These are phyloP conservation scores for Suhomyces bribrorum DNA, from an alignment of 1,139 yeast species.

Conservation along the genomic window DNA sequence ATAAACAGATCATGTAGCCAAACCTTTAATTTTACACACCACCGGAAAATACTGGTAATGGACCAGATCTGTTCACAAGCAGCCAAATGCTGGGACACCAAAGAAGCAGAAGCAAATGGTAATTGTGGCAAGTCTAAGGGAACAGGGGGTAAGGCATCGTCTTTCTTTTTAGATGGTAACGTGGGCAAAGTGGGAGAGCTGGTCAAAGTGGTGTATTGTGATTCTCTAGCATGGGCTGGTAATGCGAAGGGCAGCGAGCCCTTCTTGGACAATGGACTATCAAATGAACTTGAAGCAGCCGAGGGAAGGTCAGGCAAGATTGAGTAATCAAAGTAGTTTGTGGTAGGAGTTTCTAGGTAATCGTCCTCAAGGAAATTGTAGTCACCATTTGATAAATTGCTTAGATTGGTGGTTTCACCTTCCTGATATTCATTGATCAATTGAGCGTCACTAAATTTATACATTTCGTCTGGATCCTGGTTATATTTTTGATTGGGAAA, in stretches of 20 bases:
- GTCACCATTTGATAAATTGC: constrained; percentile 8
- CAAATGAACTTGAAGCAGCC: constrained; percentile 8
- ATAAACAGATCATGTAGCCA: constrained; percentile 57
- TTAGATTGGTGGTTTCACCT: background rate
- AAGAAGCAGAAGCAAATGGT: constrained; percentile 54
- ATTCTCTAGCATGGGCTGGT: constrained; percentile 10
- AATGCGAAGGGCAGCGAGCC: constrained; percentile 6
- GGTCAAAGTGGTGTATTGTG: constrained; percentile 8
- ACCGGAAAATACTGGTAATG: constrained; percentile 42
- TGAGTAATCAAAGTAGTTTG: constrained; percentile 41
- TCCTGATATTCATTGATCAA: constrained; percentile 10
- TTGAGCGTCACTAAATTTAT: constrained; percentile 4
- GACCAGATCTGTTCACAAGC: constrained; percentile 43
- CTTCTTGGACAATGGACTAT: constrained; percentile 10
- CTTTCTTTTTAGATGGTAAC: constrained; percentile 15
- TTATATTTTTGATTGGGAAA: constrained; percentile 2
- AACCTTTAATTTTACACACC: constrained; percentile 50
- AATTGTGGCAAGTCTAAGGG: constrained; percentile 58
- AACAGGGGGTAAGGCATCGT: constrained; percentile 46
- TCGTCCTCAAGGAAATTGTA: constrained; percentile 13
- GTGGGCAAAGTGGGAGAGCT: constrained; percentile 9
- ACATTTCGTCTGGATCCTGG: constrained; percentile 4
- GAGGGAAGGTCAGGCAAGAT: constrained; percentile 45
- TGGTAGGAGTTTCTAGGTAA: constrained; percentile 29
- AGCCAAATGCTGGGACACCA: constrained; percentile 50